A percentile compares a stretch with the other conserved stretches of the same genome.
Conservation (phyloP, 1,139 yeast genomes). For the Chernovozyma aurita region DNA sequence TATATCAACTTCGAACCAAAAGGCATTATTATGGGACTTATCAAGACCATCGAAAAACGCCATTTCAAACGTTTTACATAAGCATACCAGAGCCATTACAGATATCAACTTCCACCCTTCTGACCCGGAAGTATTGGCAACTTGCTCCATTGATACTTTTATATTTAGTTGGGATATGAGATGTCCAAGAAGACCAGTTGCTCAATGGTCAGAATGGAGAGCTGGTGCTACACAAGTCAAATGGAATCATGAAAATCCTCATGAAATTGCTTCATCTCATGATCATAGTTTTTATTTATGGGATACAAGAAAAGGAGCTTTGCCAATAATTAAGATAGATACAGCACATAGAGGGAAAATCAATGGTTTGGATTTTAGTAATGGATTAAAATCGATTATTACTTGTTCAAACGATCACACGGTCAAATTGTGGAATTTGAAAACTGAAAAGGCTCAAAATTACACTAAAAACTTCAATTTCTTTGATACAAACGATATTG, state of each 20-base stretch:
- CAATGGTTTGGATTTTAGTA: constrained; percentile 81
- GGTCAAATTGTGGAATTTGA: constrained; percentile 82
- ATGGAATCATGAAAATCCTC: constrained; percentile 79
- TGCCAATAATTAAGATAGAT: constrained; percentile 60
- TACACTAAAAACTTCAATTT: constrained; percentile 18
- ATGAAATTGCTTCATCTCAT: constrained; percentile 80
- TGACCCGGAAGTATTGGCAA: constrained; percentile 86
- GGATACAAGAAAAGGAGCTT: constrained; percentile 82
- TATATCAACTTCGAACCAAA: constrained; percentile 89
- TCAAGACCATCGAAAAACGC: constrained; percentile 73
- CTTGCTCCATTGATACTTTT: constrained; percentile 88
- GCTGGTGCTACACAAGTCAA: constrained; percentile 95
- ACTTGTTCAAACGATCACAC: constrained; percentile 84
- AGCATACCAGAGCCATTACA: constrained; percentile 89
- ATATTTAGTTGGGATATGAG: constrained; percentile 91
- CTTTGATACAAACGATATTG: constrained; percentile 15
- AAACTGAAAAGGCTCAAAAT: constrained; percentile 20
- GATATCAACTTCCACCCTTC: constrained; percentile 90
- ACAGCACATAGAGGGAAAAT: constrained; percentile 77
- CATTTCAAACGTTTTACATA: constrained; percentile 80
- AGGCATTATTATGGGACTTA: constrained; percentile 91
- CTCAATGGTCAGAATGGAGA: constrained; percentile 85
- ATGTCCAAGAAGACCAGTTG: constrained; percentile 65
- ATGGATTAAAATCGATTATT: constrained; percentile 56
- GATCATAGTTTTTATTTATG: constrained; percentile 76